Percentiles rank a stretch among this genome's conserved stretches.
Evolutionary conservation across 805 yeast genomes (phyloP).

Genomic region (Suhomyces vadensis): DNA sequence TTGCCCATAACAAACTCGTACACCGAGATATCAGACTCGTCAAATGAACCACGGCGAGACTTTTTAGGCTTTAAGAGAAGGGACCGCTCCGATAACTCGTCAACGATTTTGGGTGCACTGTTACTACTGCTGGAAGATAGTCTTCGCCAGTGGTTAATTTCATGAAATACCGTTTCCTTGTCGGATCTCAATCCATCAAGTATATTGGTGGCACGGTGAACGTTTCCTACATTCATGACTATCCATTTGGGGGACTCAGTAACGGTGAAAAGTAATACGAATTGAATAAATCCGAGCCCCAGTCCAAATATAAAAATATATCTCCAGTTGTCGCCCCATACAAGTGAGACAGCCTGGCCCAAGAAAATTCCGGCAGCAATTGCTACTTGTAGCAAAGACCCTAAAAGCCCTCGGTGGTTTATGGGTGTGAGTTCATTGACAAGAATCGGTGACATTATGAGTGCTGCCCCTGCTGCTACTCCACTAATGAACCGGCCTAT

Average conservation of each 20-base stretch:
- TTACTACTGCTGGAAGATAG: not conserved
- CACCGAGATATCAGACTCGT: conserved; percentile 24
- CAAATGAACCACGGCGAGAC: conserved; percentile 32
- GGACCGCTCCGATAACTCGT: not conserved
- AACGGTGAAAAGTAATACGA: conserved; percentile 32
- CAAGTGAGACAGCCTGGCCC: conserved; percentile 34
- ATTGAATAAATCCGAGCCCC: conserved; percentile 28
- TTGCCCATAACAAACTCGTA: conserved; percentile 23
- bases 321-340: conserved; percentile 42
- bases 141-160: conserved; percentile 40
- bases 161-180: conserved; percentile 28
- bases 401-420: conserved; percentile 43
- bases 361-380: conserved; percentile 39
- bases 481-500: conserved; percentile 39
- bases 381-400: conserved; percentile 40
- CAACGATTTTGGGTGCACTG: not conserved
- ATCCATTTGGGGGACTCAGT: conserved; percentile 47
- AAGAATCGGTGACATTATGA: conserved; percentile 43
- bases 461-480: conserved; percentile 39
- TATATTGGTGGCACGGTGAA: conserved; percentile 27
- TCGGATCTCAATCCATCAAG: conserved; percentile 33
- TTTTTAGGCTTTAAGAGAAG: conserved; percentile 9
- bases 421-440: conserved; percentile 42
- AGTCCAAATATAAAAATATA: conserved; percentile 29
- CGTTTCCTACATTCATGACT: conserved; percentile 30